These are phyloP conservation scores for Poa pratensis DNA, from an alignment of 176 grass and related monocot species.

Conservation along the genomic window DNA sequence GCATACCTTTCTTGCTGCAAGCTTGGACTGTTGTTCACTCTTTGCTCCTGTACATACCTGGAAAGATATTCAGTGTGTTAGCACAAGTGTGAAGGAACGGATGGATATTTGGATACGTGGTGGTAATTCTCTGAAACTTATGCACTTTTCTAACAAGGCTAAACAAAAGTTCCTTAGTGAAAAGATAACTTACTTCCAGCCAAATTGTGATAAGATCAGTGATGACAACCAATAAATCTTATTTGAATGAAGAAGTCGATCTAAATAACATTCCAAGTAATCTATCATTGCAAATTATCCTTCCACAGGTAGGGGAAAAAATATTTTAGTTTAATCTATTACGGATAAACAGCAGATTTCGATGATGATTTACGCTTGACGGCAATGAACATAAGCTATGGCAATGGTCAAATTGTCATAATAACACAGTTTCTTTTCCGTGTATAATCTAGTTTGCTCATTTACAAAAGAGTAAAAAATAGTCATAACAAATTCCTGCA, in stretches of 20 bases:
- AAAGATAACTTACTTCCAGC: not conserved
- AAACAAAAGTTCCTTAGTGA: not conserved
- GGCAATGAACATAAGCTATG: not conserved
- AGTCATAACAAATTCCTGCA: too few species aligned
- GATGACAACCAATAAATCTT: not conserved
- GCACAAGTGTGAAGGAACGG: not conserved
- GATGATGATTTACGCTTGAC: not conserved
- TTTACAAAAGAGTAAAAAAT: constrained; percentile 11
- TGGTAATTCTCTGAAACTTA: not conserved
- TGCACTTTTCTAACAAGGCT: not conserved
- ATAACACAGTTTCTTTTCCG: not conserved
- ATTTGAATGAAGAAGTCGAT: not conserved
- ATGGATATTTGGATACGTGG: not conserved
- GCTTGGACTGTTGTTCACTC: constrained; percentile 91
- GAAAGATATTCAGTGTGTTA: not conserved
- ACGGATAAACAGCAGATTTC: not conserved
- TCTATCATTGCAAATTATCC: not conserved
- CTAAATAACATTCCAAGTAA: constrained; percentile 19
- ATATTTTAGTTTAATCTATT: not conserved
- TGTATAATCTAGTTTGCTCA: not conserved
- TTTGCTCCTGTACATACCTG: constrained; percentile 98
- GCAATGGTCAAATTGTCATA: too few species aligned
- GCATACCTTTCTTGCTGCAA: constrained; percentile 95
- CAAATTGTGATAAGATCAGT: not conserved
- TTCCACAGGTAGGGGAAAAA: not conserved